Evolutionary conservation across 1,284 basidiomycete species (phyloP).

Genomic region (Anthracocystis walkeri): DNA sequence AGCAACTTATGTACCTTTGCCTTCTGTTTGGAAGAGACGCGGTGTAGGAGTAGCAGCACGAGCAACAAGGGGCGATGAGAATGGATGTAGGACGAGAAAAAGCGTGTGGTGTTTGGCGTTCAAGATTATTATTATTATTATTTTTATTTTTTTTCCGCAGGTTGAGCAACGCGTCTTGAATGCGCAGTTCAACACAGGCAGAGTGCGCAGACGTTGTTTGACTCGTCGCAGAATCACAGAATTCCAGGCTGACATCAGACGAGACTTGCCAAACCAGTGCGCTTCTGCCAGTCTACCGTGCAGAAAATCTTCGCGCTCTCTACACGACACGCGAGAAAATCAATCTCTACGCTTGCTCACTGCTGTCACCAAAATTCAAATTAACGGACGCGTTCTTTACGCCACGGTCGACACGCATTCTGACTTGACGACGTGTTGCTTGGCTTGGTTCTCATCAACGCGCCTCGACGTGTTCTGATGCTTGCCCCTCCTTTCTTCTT

Average conservation of each 20-base stretch:
- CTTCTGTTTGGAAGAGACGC: constrained; percentile 14
- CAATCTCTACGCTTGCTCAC: constrained; percentile 6
- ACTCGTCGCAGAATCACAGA: too few relatives aligned
- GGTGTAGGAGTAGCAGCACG: constrained; percentile 7
- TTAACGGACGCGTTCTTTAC: constrained; percentile 30
- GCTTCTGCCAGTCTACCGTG: not conserved
- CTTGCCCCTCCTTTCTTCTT: not conserved
- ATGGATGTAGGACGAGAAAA: constrained; percentile 18
- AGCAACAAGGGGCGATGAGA: constrained; percentile 2
- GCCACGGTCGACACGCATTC: constrained; percentile 5
- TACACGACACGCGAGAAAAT: constrained; percentile 34
- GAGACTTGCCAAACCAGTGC: not conserved
- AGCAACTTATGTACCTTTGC: constrained; percentile 41
- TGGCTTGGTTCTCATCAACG: not conserved
- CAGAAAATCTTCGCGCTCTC: constrained; percentile 25
- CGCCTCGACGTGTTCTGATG: constrained; percentile 24
- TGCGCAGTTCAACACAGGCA: constrained; percentile 1
- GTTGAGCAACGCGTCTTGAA: not conserved
- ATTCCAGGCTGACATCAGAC: constrained; percentile 33
- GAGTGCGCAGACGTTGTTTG: not conserved
- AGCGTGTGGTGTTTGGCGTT: constrained; percentile 34
- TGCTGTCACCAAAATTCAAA: not conserved
- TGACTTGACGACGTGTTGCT: constrained; percentile 14
- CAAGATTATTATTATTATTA: too few relatives aligned
- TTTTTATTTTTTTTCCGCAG: not conserved